Conservation (phyloP, 2,329 filamentous ascomycete genomes). For the Xylariomycetidae sp. region DNA sequence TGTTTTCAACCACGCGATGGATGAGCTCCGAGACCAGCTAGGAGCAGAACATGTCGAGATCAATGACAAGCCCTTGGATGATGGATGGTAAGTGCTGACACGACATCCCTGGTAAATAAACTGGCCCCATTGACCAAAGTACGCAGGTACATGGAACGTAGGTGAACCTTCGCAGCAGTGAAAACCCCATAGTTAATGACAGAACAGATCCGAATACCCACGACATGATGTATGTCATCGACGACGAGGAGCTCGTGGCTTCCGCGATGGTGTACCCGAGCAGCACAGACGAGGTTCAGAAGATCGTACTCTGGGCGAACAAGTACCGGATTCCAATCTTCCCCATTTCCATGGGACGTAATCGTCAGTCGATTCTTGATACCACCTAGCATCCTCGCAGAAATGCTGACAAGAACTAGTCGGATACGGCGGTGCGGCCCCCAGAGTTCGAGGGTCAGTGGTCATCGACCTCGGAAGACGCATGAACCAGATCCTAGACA, state of each 20-base stretch:
- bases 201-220: slow-evolving; percentile 31
- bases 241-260: slow-evolving; percentile 39
- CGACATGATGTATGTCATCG: slow-evolving; percentile 35
- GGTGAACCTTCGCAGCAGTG: slow-evolving; percentile 6
- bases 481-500: slow-evolving; percentile 47
- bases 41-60: slow-evolving; percentile 33
- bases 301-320: slow-evolving; percentile 27
- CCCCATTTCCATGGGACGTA: slow-evolving; percentile 24
- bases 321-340: slow-evolving; percentile 21
- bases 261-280: slow-evolving; percentile 34
- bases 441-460: slow-evolving; percentile 44
- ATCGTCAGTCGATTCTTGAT: slow-evolving; percentile 18
- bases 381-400: background rate
- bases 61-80: slow-evolving; percentile 33
- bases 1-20: slow-evolving; percentile 27
- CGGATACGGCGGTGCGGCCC: slow-evolving; percentile 50
- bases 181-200: slow-evolving; percentile 3
- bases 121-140: no score
- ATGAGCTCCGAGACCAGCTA: slow-evolving; percentile 29
- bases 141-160: slow-evolving; percentile 26
- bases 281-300: slow-evolving; percentile 26
- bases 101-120: no score
- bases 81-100: slow-evolving; percentile 30
- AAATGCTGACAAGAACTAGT: slow-evolving; percentile 19
- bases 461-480: slow-evolving; percentile 45